Conservation (phyloP, 345 rosid species). For the Lepidium africanum region DNA sequence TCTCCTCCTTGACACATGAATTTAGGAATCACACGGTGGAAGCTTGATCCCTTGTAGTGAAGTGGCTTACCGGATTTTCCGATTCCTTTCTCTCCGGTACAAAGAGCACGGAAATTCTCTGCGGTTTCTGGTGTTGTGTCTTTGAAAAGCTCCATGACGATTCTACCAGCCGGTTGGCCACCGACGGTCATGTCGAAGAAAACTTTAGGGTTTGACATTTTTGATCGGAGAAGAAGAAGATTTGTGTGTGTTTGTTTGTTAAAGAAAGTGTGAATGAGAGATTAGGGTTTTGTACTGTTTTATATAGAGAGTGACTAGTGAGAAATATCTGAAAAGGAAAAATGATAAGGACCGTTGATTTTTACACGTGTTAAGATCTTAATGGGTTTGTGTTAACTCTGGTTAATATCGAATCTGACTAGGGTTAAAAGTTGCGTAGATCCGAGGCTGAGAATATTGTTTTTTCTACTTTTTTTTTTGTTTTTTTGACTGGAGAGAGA, state of each 20-base stretch:
- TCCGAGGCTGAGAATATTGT: constrained; percentile 23
- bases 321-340: background rate
- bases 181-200: constrained; percentile 47
- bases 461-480: background rate
- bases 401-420: constrained; percentile 19
- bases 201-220: constrained; percentile 40
- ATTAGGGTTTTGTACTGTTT: constrained; percentile 22
- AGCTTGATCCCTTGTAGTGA: constrained; percentile 58
- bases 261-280: background rate
- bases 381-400: background rate
- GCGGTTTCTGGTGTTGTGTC: constrained; percentile 42
- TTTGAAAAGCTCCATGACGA: constrained; percentile 54
- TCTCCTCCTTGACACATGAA: constrained; percentile 83
- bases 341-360: background rate
- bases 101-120: constrained; percentile 64
- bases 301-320: constrained; percentile 12
- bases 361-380: constrained; percentile 5
- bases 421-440: constrained; percentile 27
- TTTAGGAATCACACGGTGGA: constrained; percentile 60
- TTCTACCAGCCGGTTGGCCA: constrained; percentile 30
- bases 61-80: constrained; percentile 48
- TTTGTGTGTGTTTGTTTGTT: background rate
- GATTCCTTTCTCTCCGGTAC: constrained; percentile 53
- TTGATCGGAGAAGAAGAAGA: background rate
- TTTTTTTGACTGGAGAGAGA: constrained; percentile 3